A percentile compares a stretch with the other conserved stretches of the same genome.
Conservation (phyloP, 169 alveolate species). For the Plasmodium falciparum region DNA sequence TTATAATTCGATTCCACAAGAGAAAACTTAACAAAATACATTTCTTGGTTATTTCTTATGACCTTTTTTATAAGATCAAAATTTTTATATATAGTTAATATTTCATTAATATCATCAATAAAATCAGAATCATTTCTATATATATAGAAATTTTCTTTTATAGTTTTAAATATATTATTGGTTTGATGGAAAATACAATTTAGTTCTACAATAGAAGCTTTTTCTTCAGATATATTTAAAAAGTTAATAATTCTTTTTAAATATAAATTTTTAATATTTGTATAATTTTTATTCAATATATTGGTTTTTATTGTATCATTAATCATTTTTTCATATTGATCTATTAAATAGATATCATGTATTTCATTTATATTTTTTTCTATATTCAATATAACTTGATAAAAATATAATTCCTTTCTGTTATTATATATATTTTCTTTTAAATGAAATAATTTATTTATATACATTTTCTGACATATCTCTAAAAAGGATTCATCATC, state of each 20-base stretch:
- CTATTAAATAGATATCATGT: conserved; percentile 45
- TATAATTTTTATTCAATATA: conserved; percentile 55
- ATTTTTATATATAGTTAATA: conserved; percentile 43
- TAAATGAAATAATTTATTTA: conserved; percentile 26
- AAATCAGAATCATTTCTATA: conserved; percentile 44
- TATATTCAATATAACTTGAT: conserved; percentile 62
- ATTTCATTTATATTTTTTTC: conserved; percentile 43
- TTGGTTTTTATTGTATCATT: conserved; percentile 59
- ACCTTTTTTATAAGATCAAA: conserved; percentile 32
- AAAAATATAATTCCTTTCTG: conserved; percentile 52
- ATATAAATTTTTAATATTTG: conserved; percentile 65
- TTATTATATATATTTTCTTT: conserved; percentile 58
- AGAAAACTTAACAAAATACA: conserved; percentile 42
- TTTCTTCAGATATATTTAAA: conserved; percentile 61
- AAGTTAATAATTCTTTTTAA: conserved; percentile 71
- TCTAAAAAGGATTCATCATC: conserved; percentile 62
- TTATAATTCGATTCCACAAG: conserved; percentile 37
- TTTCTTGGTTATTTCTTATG: neutral
- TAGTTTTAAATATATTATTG: conserved; percentile 9
- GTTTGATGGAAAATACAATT: conserved; percentile 50
- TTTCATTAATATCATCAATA: conserved; percentile 44
- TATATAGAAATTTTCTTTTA: conserved; percentile 64
- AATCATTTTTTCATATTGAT: conserved; percentile 70
- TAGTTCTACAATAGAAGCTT: conserved; percentile 41
- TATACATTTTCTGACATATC: conserved; percentile 69